Evolutionary conservation across 176 grass and related monocot genomes (phyloP).

Genomic region (Typha latifolia): DNA sequence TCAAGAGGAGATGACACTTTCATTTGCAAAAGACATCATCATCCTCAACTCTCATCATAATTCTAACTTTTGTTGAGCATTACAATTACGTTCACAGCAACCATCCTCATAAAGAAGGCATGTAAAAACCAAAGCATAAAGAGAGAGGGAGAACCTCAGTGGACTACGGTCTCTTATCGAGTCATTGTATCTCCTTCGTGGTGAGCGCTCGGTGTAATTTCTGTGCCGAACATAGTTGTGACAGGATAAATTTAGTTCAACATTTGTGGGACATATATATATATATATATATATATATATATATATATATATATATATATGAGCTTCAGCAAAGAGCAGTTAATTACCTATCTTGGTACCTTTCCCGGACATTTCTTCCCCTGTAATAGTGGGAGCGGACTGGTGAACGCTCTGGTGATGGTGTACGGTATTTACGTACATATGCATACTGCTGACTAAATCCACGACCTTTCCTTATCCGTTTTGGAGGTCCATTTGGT

Average conservation of each 20-base stretch:
- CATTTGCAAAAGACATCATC: too few species aligned
- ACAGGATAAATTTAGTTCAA: slow-evolving; percentile 1
- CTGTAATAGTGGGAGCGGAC: slow-evolving; percentile 38
- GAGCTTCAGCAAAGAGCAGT: background rate
- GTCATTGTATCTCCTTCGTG: slow-evolving; percentile 36
- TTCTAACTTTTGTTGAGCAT: background rate
- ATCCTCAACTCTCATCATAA: too few species aligned
- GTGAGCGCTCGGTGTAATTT: slow-evolving; percentile 32
- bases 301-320: background rate
- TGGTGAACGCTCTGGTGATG: slow-evolving; percentile 55
- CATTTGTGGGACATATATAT: background rate
- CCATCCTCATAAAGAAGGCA: background rate
- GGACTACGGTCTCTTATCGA: slow-evolving; percentile 45
- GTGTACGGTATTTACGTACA: slow-evolving; percentile 59
- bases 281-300: background rate
- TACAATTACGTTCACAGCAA: background rate
- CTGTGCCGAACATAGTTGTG: slow-evolving; percentile 40
- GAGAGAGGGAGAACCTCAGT: slow-evolving; percentile 30
- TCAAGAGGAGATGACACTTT: too few species aligned
- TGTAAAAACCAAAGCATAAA: background rate
- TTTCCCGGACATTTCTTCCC: slow-evolving; percentile 46
- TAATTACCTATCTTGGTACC: slow-evolving; percentile 49
- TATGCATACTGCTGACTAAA: slow-evolving; percentile 60
- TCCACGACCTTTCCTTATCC: slow-evolving; percentile 73
- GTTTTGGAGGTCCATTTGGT: slow-evolving; percentile 34